Percentiles rank a stretch among this genome's conserved stretches.
Conservation (phyloP, 2,329 filamentous ascomycete genomes). For the Paecilomyces formosus region DNA sequence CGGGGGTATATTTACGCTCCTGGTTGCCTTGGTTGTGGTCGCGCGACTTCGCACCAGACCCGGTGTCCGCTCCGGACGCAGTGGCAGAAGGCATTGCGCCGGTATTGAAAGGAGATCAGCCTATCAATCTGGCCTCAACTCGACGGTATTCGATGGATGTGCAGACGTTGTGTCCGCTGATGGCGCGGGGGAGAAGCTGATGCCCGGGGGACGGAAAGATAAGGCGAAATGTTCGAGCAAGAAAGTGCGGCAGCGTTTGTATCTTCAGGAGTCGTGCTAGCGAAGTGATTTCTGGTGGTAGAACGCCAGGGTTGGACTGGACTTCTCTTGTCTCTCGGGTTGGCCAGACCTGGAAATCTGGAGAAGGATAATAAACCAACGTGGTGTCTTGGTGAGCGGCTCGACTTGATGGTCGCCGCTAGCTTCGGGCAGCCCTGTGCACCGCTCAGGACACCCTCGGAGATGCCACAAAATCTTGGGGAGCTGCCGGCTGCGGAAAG, state of each 20-base stretch:
- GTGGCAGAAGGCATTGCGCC: constrained; percentile 35
- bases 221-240: background rate
- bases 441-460: background rate
- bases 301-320: background rate
- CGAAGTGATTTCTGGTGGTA: background rate
- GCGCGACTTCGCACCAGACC: constrained; percentile 31
- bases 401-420: constrained; percentile 11
- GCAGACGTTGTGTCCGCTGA: background rate
- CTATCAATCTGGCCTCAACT: background rate
- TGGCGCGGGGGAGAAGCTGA: background rate
- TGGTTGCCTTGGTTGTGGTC: constrained; percentile 46
- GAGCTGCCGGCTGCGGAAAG: background rate
- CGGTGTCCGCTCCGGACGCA: constrained; percentile 39
- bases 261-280: background rate
- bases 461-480: background rate
- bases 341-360: constrained; percentile 1
- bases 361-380: constrained; percentile 11
- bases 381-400: constrained; percentile 17
- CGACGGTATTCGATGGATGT: background rate
- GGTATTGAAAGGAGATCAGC: background rate
- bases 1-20: constrained; percentile 63
- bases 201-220: background rate
- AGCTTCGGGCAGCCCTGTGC: constrained; percentile 4
- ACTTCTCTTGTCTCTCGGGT: constrained; percentile 4
- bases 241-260: background rate